Conservation (phyloP, 305 asterid genomes). For the Solanum aculeatissimum region DNA sequence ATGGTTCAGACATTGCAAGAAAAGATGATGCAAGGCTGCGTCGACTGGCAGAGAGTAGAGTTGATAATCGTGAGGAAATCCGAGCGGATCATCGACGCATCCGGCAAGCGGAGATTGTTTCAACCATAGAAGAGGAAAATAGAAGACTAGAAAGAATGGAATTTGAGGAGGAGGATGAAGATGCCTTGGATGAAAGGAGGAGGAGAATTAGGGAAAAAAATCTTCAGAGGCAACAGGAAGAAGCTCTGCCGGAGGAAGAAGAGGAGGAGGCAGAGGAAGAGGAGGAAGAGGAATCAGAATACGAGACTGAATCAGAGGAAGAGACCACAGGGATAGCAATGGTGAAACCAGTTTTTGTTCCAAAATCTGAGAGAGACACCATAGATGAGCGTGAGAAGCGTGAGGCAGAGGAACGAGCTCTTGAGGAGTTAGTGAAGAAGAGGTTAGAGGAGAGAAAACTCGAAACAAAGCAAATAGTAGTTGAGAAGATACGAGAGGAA, state of each 20-base stretch:
- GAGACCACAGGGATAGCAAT: conserved; percentile 58
- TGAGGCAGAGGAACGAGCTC: conserved; percentile 77
- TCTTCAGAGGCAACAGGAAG: conserved; percentile 65
- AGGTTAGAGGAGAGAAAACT: conserved; percentile 64
- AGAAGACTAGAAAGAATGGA: conserved; percentile 51
- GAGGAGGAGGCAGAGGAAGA: conserved; percentile 70
- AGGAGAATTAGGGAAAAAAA: conserved; percentile 63
- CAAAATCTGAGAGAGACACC: conserved; percentile 79
- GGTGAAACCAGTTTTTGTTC: conserved; percentile 91
- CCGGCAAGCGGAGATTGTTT: conserved; percentile 90
- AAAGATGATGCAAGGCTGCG: conserved; percentile 84
- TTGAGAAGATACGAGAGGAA: conserved; percentile 80
- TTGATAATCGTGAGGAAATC: conserved; percentile 71
- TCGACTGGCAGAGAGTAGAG: conserved; percentile 72
- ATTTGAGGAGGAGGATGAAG: conserved; percentile 71
- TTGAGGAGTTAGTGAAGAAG: conserved; percentile 65
- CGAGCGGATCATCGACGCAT: conserved; percentile 88
- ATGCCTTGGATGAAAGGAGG: conserved; percentile 73
- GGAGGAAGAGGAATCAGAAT: conserved; percentile 54
- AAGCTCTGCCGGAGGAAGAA: conserved; percentile 65
- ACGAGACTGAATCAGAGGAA: conserved; percentile 96
- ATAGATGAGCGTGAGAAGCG: conserved; percentile 85
- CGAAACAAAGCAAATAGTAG: conserved; percentile 70
- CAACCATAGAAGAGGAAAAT: conserved; percentile 75
- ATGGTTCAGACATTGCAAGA: conserved; percentile 24